Evolutionary conservation across 192 early-diverging fungal species (phyloP).

Genomic region (Coemansia sp.): DNA sequence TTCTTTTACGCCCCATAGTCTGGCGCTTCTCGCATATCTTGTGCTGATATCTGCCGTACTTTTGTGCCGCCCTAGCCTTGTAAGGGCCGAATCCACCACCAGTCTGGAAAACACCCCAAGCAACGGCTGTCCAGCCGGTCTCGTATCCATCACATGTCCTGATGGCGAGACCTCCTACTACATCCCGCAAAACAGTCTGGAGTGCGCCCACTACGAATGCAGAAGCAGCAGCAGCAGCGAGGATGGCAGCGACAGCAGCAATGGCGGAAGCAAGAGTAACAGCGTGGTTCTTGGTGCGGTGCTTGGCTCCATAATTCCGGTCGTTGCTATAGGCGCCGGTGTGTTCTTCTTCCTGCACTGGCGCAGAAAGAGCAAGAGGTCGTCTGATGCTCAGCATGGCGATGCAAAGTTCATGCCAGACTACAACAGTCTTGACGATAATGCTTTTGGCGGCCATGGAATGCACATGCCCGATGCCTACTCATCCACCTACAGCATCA

Average conservation of each 20-base stretch:
- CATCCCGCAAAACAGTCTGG: conserved; percentile 26
- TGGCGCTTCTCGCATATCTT: not conserved
- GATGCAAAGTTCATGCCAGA: conserved; percentile 44
- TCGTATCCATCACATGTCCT: conserved; percentile 24
- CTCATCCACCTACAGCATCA: conserved; percentile 40
- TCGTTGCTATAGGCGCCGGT: conserved; percentile 18
- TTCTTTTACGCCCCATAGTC: not conserved
- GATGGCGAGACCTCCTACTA: conserved; percentile 26
- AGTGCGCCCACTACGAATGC: conserved; percentile 48
- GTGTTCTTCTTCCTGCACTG: conserved; percentile 29
- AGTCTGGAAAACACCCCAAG: conserved; percentile 6
- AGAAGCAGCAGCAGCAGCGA: not conserved
- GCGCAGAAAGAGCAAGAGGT: conserved; percentile 18
- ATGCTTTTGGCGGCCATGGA: conserved; percentile 17
- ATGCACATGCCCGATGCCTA: conserved; percentile 20
- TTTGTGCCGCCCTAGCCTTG: not conserved
- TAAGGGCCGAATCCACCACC: conserved; percentile 7
- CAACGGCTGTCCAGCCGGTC: conserved; percentile 23
- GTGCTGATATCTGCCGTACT: not conserved
- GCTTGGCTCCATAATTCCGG: conserved; percentile 31
- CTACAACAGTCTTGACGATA: conserved; percentile 42
- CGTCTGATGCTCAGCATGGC: conserved; percentile 23
- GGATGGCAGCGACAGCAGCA: not conserved
- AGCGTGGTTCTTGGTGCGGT: conserved; percentile 39
- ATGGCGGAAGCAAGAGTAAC: conserved; percentile 2